phyloP scores from a whole-genome alignment of 1,139 yeast species.

The Fermentozyma sake region DNA sequence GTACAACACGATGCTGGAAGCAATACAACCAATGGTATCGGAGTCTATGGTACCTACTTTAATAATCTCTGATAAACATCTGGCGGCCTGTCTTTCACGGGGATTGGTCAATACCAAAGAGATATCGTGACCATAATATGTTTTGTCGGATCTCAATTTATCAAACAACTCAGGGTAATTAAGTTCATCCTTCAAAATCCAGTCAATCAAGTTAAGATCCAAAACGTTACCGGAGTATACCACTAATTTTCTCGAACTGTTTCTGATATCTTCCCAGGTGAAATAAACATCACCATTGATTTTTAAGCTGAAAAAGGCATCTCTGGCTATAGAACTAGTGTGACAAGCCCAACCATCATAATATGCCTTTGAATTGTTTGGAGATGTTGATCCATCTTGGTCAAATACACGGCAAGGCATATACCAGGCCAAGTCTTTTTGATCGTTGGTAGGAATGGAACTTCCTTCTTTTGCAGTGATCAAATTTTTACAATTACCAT shows the following conservation, averaged over 20 bases:
- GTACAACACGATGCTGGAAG: slow-evolving; percentile 76
- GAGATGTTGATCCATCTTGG: slow-evolving; percentile 66
- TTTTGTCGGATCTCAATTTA: slow-evolving; percentile 49
- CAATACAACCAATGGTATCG: slow-evolving; percentile 93
- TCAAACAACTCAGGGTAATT: slow-evolving; percentile 71
- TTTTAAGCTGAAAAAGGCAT: slow-evolving; percentile 57
- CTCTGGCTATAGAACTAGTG: slow-evolving; percentile 65
- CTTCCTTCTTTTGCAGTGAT: slow-evolving; percentile 71
- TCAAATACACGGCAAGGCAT: slow-evolving; percentile 81
- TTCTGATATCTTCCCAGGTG: slow-evolving; percentile 82
- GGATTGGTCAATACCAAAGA: slow-evolving; percentile 71
- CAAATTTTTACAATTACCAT: slow-evolving; percentile 83
- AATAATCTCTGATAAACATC: slow-evolving; percentile 81
- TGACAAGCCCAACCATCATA: slow-evolving; percentile 92
- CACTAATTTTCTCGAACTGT: slow-evolving; percentile 69
- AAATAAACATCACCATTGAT: slow-evolving; percentile 75
- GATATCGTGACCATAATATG: slow-evolving; percentile 72
- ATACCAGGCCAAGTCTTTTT: slow-evolving; percentile 82
- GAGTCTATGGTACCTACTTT: slow-evolving; percentile 89
- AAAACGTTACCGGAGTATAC: slow-evolving; percentile 87
- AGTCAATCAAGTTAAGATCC: slow-evolving; percentile 69
- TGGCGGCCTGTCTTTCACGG: slow-evolving; percentile 65
- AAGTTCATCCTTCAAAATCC: slow-evolving; percentile 67
- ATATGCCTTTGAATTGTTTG: slow-evolving; percentile 56
- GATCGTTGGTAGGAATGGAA: slow-evolving; percentile 61